Evolutionary conservation across 768 basidiomycete species (phyloP), one percentile per base, ranked within the genome.

Genomic region (Podaxis sp.): DNA sequence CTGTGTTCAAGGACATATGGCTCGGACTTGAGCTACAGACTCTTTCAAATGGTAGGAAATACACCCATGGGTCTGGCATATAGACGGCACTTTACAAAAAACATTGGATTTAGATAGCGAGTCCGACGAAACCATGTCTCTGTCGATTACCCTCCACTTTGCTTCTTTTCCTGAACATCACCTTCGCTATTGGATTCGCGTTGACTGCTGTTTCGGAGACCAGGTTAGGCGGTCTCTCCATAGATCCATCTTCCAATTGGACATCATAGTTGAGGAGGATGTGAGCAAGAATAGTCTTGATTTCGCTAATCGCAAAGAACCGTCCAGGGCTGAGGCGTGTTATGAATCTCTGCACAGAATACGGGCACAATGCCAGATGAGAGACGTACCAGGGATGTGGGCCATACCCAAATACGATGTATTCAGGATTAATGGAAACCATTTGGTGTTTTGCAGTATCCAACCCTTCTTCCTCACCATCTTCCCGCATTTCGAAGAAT

Each of bases 261-360:
- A 80, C 65, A 64, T 78, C 78, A 64, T 76, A 79, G 52, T 72
- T 72, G 59, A 70, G 17, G 15, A 83, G 61, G 30, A 81, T 64
- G 44, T 81, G 72, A 0, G 80, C 79, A 52, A 84, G 64, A 72
- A 83, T 77, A 0, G 72, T 64, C 61, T 83, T 82, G 53, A 84
- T 59, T 61, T 78, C 76, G 13, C 65, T 72, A 0, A 76, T 74
- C 3, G 76, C 79, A 63, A 82, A 78, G 70, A 81, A 80, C 1
- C 80, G 73, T 19, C 78, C 74, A 28, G 76, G 73, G 55, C 70
- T 70, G 48, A 15, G 64, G 57, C 19, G 49, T 19, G 13, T 3
- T 26, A 15, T 22, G 26, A n/a, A 15, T 36, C 30, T 42, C 38
- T 8, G 42, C 11, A 11, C 11, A 24, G 8, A 19, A 39, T 49